Base-by-base conservation (phyloP, 2,329 filamentous ascomycete genomes). In the Blastomyces gilchristii region DNA sequence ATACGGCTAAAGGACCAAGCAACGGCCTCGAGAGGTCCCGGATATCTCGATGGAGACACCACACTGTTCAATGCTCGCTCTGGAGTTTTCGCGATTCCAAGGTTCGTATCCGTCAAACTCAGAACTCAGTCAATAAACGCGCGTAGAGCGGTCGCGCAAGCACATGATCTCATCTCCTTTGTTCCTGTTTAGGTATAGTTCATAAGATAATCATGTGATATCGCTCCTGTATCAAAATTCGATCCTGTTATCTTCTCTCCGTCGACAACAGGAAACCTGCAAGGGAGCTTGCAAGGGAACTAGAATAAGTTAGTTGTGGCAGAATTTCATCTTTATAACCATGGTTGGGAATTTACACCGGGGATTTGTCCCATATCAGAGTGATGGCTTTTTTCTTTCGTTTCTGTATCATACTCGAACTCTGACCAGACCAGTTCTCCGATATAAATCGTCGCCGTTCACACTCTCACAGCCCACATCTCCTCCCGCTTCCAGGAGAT, bases 361-460 rank as follows among this genome's bases (percentile, higher is more conserved):
- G 68, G 60, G 71, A 66, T 68, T 75, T 68, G 67, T 72, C 49
- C 63, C 68, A 64, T 65, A 71, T 63, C 62, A 65, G 62, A 64
- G 65, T 59, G 66, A 67, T 14, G 67, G 65, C 45, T 69, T 83
- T 7, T 73, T 85, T 16, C 75, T 86, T 4, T 85, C 87, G 0
- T 91, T 91, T 63, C 79, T 91, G 7, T 91, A 90, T 71, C 86
- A 89, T 67, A 91, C 88, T 5, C 78, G 82, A 64, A 90, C 88
- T 0, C 80, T 87, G 41, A 64, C 65, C 4, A 62, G 64, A 16
- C 62, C 69, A 37, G 37, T 12, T 8, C 22, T 22, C 37, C 54
- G 54, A 8, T 58, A 43, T 18, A 58, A 58, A 39, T 50, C 58
- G 41, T 43, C 18, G n/a, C 58, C 58, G 41, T 22, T 37, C 12